These are phyloP conservation scores for Ustilago tritici DNA, from an alignment of 1,284 basidiomycete genomes.

Conservation along the genomic window DNA sequence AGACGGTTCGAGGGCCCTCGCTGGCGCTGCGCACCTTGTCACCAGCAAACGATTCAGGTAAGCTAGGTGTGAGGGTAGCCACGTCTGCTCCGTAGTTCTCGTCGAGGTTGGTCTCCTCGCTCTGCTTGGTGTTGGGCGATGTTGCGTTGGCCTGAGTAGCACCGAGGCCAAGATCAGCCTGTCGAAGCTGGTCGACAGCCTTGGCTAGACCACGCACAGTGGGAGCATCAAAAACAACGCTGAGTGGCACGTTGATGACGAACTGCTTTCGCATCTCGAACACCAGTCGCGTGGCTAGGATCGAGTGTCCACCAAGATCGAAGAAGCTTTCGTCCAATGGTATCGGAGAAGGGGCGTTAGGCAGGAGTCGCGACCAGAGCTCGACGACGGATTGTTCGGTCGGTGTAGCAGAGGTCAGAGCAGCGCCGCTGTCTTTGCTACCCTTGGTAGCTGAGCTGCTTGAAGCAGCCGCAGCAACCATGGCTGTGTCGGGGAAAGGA, in stretches of 20 bases:
- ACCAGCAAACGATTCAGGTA: constrained; percentile 56
- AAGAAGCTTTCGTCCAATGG: constrained; percentile 96
- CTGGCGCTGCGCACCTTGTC: constrained; percentile 33
- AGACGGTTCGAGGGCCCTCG: constrained; percentile 76
- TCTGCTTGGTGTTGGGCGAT: constrained; percentile 17
- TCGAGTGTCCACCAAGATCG: constrained; percentile 97
- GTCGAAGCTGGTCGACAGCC: constrained; percentile 82
- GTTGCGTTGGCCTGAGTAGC: constrained; percentile 64
- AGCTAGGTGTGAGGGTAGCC: constrained; percentile 74
- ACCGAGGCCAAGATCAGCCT: constrained; percentile 83
- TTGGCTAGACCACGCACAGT: constrained; percentile 84
- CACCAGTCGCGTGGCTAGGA: constrained; percentile 94
- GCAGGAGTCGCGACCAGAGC: constrained; percentile 85
- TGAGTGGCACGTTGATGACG: constrained; percentile 89
- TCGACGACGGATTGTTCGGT: constrained; percentile 83
- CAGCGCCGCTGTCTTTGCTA: constrained; percentile 26
- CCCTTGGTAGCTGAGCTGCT: constrained; percentile 19
- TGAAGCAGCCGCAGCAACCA: constrained; percentile 71
- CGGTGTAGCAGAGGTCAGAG: constrained; percentile 71
- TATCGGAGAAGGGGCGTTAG: constrained; percentile 82
- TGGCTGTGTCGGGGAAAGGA: constrained; percentile 97
- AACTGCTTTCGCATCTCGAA: constrained; percentile 96
- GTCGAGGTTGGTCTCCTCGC: constrained; percentile 62
- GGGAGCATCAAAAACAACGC: constrained; percentile 91
- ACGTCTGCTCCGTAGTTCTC: constrained; percentile 85